A percentile compares a stretch with the other conserved stretches of the same genome.
Conservation (phyloP, 169 alveolate genomes). For the Eimeria mitis region DNA sequence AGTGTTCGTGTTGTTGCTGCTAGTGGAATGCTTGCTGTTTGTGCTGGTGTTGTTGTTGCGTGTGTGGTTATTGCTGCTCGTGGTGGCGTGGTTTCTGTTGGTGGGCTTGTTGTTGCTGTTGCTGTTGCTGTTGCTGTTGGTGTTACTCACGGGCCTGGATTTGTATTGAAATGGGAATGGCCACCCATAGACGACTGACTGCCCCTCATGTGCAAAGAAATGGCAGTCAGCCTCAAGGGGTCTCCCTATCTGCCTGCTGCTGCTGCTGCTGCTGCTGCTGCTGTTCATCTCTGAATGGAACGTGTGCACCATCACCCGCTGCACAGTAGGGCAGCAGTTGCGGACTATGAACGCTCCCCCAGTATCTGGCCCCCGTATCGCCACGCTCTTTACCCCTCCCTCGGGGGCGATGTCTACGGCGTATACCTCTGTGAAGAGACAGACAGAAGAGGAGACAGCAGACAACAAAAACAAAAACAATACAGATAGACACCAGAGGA, state of each 20-base stretch:
- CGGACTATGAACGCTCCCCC: slow-evolving; percentile 88
- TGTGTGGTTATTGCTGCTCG: background rate
- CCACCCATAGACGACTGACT: slow-evolving; percentile 90
- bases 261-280: slow-evolving; percentile 59
- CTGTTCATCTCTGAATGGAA: slow-evolving; percentile 86
- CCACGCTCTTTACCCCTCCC: slow-evolving; percentile 88
- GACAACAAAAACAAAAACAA: background rate
- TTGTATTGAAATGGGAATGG: slow-evolving; percentile 90
- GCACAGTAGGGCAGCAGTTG: slow-evolving; percentile 86
- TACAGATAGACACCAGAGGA: background rate
- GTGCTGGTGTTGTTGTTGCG: background rate
- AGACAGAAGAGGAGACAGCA: background rate
- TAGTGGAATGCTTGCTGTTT: background rate
- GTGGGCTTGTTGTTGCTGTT: background rate
- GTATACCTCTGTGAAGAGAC: slow-evolving; percentile 45
- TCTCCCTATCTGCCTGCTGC: background rate
- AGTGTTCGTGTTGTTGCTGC: background rate
- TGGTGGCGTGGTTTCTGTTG: background rate
- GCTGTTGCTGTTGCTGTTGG: slow-evolving; percentile 1
- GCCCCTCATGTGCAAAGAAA: slow-evolving; percentile 86
- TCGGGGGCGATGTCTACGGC: slow-evolving; percentile 89
- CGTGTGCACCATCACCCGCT: slow-evolving; percentile 86
- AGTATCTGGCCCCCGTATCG: slow-evolving; percentile 84
- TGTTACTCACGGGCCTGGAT: slow-evolving; percentile 84
- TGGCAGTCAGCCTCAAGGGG: slow-evolving; percentile 79